Evolutionary conservation across 345 rosid genomes (phyloP).

Genomic region (Eutrema heterophyllum): DNA sequence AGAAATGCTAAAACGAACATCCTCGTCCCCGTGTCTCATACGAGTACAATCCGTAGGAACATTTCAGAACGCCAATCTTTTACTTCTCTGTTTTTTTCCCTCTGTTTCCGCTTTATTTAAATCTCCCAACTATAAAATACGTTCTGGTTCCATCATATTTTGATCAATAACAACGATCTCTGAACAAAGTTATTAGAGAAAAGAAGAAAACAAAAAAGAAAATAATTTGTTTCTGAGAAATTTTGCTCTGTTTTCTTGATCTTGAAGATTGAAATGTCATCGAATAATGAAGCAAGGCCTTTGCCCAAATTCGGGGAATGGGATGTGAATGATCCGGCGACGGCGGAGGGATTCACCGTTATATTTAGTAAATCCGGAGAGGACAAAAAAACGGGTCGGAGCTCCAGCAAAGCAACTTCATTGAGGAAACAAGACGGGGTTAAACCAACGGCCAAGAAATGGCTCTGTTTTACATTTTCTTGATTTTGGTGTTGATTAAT

Average conservation of each 20-base stretch:
- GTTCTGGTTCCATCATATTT: background rate
- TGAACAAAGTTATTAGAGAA: background rate
- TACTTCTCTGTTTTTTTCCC: constrained; percentile 8
- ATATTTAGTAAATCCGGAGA: constrained; percentile 41
- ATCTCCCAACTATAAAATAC: constrained; percentile 13
- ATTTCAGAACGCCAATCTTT: background rate
- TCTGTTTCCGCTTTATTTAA: background rate
- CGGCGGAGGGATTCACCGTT: constrained; percentile 39
- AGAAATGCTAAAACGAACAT: background rate
- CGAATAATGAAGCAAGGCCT: constrained; percentile 29
- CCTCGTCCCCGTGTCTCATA: constrained; percentile 4
- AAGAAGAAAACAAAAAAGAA: background rate
- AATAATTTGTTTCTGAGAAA: background rate
- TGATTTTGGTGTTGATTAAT: background rate
- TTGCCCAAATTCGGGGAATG: constrained; percentile 41
- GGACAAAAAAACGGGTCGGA: constrained; percentile 35
- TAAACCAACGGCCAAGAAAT: constrained; percentile 30
- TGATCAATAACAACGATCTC: background rate
- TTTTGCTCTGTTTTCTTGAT: constrained; percentile 10
- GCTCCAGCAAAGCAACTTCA: constrained; percentile 19
- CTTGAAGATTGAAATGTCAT: constrained; percentile 23
- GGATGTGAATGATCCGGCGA: constrained; percentile 46
- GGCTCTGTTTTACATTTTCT: constrained; percentile 35
- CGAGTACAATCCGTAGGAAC: constrained; percentile 23
- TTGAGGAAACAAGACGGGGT: constrained; percentile 21